Base-by-base conservation (phyloP, 2,329 filamentous ascomycete genomes). In the Parastagonospora avenae region DNA sequence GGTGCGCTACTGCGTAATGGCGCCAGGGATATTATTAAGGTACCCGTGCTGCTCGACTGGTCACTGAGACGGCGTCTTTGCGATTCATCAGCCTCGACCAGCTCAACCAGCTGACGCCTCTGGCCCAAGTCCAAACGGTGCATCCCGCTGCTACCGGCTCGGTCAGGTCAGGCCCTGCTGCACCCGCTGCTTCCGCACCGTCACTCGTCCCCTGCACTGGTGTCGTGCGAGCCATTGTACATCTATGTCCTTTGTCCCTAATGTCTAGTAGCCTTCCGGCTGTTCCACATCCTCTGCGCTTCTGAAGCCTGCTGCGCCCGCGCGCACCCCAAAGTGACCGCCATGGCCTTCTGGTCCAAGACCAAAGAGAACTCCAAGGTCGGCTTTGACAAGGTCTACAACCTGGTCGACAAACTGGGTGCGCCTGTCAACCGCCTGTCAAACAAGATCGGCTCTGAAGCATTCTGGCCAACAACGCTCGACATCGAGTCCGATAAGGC, bases 401-500 rank as follows among this genome's bases (percentile, higher is more conserved):
- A 78, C 41, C 81, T 81, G 60, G 79, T 85, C 42, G 86, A 89
- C 74, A 89, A 88, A 68, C 78, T 89, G 9, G 89, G 89, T 52
- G 80, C 82, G 2, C 91, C 91, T 2, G 86, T 96, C 67, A 96
- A 96, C 70, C 85, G 82, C 52, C 74, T 96, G 16, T 90, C 88
- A 12, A 91, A 95, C 75, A 91, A 88, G 74, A 79, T 96, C 32
- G 91, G 91, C 50, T 82, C 82, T 28, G 91, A 95, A 71, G 86
- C 89, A 19, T 93, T 93, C 67, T 94, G 90, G 90, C 91, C 91
- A 2, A 88, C 89, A 29, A 89, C 87, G 1, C 79, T 96, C 44
- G 92, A 96, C 71, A 88, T 89, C 62, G 92, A 97, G 79, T 90
- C 89, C 74, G 91, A 96, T 76, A 96, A 96, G 77, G 90, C 92